phyloP scores from a whole-genome alignment of 83 land plant species.

The Diphasiastrum complanatum region DNA sequence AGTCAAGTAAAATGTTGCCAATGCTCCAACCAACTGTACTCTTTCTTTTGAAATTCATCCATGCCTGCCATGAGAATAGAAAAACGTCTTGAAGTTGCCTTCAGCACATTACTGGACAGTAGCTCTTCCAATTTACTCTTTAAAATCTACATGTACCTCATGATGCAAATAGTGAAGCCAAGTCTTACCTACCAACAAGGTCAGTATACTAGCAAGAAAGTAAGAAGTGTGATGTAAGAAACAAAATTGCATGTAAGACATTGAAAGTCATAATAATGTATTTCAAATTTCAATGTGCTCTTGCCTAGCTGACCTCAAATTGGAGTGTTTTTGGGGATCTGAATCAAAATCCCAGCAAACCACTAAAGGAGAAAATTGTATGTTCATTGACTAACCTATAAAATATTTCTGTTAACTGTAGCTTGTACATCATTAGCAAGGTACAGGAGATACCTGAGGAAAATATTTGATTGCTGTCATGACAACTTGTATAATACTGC shows the following conservation, averaged over 20 bases:
- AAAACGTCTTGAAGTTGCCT: constrained; percentile 11
- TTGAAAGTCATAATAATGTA: too few relatives aligned
- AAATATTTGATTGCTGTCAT: constrained; percentile 91
- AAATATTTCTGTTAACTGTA: not conserved
- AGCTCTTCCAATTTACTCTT: too few relatives aligned
- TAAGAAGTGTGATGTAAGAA: not conserved
- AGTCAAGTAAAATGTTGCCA: constrained; percentile 73
- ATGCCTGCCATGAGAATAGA: constrained; percentile 31
- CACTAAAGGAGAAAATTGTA: too few relatives aligned
- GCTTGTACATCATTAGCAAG: not conserved
- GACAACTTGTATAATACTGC: constrained; percentile 72
- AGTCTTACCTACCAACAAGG: not conserved
- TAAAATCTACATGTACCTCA: too few relatives aligned
- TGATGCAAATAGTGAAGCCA: too few relatives aligned
- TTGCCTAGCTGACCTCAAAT: too few relatives aligned
- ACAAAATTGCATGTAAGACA: too few relatives aligned
- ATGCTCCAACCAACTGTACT: constrained; percentile 95
- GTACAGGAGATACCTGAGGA: constrained; percentile 59
- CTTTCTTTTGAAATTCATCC: constrained; percentile 65
- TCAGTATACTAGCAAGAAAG: not conserved
- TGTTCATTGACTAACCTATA: not conserved
- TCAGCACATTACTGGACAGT: too few relatives aligned
- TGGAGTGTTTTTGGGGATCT: too few relatives aligned
- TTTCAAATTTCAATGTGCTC: too few relatives aligned
- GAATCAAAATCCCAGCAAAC: too few relatives aligned